A percentile compares a stretch with the other conserved stretches of the same genome.
These are phyloP conservation scores for Chlorella vulgaris DNA, from an alignment of 139 green algal species.

Conservation along the genomic window DNA sequence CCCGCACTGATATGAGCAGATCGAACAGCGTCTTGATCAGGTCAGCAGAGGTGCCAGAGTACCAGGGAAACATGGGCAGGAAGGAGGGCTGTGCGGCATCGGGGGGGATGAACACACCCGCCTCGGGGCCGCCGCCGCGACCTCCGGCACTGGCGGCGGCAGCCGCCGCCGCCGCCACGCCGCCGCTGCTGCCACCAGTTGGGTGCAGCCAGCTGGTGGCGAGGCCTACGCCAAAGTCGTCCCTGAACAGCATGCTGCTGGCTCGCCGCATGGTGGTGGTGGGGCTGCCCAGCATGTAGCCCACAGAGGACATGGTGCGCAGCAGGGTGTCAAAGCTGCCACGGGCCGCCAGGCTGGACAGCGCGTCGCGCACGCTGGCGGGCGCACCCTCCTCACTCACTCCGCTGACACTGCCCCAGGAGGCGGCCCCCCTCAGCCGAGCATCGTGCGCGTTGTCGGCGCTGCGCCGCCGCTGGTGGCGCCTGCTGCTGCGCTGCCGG, in stretches of 20 bases:
- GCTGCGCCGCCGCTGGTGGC: slow-evolving; percentile 37
- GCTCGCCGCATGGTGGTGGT: slow-evolving; percentile 19
- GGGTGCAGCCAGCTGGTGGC: slow-evolving; percentile 5
- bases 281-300: slow-evolving; percentile 16
- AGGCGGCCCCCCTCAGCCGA: no score
- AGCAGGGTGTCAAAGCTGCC: slow-evolving; percentile 26
- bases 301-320: slow-evolving; percentile 29
- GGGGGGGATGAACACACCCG: slow-evolving; percentile 16
- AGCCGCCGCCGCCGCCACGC: no score
- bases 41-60: slow-evolving; percentile 85
- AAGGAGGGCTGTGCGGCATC: slow-evolving; percentile 55
- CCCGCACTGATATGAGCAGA: slow-evolving; percentile 81
- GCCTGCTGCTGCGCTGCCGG: slow-evolving; percentile 15
- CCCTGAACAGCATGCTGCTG: slow-evolving; percentile 27
- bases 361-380: neutral
- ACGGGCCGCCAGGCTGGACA: neutral
- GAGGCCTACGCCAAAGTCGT: slow-evolving; percentile 37
- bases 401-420: neutral
- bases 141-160: neutral
- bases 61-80: slow-evolving; percentile 89
- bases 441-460: slow-evolving; percentile 31
- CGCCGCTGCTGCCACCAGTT: neutral
- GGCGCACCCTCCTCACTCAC: neutral
- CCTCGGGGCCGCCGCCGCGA: neutral
- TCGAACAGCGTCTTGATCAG: slow-evolving; percentile 87